Evolutionary conservation across 2,329 filamentous ascomycete genomes (phyloP).

Genomic region (Huntiella moniliformis): DNA sequence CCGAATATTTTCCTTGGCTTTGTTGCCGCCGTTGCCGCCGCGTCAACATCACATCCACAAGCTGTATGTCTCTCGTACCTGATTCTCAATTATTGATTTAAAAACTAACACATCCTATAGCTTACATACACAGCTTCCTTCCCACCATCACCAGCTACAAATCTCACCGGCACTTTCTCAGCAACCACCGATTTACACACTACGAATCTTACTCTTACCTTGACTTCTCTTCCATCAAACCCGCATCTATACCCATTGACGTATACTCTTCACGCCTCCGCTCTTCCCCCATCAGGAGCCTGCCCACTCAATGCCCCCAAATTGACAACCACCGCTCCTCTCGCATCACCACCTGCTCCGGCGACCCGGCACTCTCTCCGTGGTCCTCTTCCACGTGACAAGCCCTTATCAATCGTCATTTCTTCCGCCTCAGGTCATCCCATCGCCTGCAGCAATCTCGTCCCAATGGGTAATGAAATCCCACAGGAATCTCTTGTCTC

Average conservation of each 20-base stretch:
- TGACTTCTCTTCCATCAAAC: not conserved
- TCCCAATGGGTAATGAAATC: no score
- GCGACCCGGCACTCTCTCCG: not conserved
- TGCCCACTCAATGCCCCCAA: not conserved
- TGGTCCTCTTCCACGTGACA: not conserved
- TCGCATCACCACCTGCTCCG: not conserved
- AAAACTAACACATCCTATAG: no score
- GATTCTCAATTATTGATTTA: no score
- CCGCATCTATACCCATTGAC: not conserved
- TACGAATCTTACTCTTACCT: not conserved
- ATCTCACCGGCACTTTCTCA: not conserved
- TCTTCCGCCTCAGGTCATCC: not conserved
- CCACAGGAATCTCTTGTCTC: not conserved
- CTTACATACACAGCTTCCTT: slow-evolving; percentile 1
- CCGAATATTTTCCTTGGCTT: no score
- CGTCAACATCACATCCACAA: no score
- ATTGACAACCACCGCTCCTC: not conserved
- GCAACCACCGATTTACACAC: not conserved
- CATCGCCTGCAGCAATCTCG: not conserved
- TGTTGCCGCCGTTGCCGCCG: no score
- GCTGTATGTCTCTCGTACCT: no score
- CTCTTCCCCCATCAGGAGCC: not conserved
- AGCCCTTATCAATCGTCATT: not conserved
- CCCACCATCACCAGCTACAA: not conserved
- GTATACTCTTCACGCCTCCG: not conserved